Evolutionary conservation across 805 yeast genomes (phyloP).

Genomic region (Candida dendrica): DNA sequence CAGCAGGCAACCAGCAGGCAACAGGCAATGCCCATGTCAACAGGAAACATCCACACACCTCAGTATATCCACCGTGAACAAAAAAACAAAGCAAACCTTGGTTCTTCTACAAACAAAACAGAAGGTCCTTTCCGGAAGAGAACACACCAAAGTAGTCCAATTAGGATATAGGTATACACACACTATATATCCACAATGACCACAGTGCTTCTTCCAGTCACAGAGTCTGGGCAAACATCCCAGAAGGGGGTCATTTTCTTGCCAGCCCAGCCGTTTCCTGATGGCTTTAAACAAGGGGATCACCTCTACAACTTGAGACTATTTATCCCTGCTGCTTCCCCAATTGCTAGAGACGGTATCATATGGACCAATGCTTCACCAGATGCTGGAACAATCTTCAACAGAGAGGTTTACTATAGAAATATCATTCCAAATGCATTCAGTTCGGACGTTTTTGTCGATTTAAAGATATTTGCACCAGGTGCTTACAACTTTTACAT

Average conservation of each 20-base stretch:
- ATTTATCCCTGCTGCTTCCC: constrained; percentile 68
- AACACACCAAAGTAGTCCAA: too few species aligned
- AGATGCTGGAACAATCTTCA: constrained; percentile 33
- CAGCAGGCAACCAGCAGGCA: too few species aligned
- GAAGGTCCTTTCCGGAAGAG: too few species aligned
- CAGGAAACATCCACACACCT: too few species aligned
- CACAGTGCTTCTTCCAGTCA: constrained; percentile 26
- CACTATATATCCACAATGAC: constrained; percentile 19
- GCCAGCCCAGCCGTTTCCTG: constrained; percentile 32
- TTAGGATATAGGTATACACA: too few species aligned
- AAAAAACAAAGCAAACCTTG: too few species aligned
- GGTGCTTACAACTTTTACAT: constrained; percentile 78
- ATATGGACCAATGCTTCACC: constrained; percentile 72
- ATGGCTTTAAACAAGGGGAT: constrained; percentile 29
- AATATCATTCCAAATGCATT: constrained; percentile 49
- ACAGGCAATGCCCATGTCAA: too few species aligned
- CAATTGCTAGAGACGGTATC: constrained; percentile 61
- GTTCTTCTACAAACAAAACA: too few species aligned
- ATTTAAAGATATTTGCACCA: constrained; percentile 56
- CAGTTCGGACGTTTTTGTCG: constrained; percentile 53
- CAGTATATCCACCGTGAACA: too few species aligned
- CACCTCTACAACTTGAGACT: constrained; percentile 47
- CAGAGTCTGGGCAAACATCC: constrained; percentile 27
- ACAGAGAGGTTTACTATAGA: constrained; percentile 49
- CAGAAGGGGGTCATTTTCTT: constrained; percentile 32